A percentile compares a stretch with the other conserved stretches of the same genome.
These are phyloP conservation scores for Leccinum subrobustum DNA, from an alignment of 1,284 basidiomycete species.

Conservation along the genomic window DNA sequence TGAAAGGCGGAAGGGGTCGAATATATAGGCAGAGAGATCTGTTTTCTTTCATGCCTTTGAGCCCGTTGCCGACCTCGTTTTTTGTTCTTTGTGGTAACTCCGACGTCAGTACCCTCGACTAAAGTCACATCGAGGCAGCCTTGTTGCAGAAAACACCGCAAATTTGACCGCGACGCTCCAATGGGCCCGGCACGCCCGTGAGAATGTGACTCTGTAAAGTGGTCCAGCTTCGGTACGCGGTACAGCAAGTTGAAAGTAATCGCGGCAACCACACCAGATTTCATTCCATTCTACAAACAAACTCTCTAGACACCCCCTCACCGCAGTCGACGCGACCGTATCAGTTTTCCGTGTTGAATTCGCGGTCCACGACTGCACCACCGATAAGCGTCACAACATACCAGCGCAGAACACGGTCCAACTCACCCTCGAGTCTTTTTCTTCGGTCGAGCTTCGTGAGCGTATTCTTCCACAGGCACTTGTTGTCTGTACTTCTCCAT, in stretches of 20 bases:
- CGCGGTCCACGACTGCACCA: slow-evolving; percentile 54
- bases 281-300: slow-evolving; percentile 5
- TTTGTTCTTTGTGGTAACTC: slow-evolving; percentile 41
- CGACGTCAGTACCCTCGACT: slow-evolving; percentile 35
- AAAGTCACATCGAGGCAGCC: slow-evolving; percentile 36
- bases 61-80: slow-evolving; percentile 41
- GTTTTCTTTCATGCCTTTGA: slow-evolving; percentile 39
- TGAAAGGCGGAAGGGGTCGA: slow-evolving; percentile 19
- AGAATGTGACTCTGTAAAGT: slow-evolving; percentile 31
- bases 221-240: slow-evolving; percentile 6
- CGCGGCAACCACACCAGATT: slow-evolving; percentile 11
- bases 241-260: slow-evolving; percentile 18
- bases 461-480: slow-evolving; percentile 54
- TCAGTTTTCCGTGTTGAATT: slow-evolving; percentile 73
- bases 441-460: slow-evolving; percentile 60
- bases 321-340: slow-evolving; percentile 56
- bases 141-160: slow-evolving; percentile 29
- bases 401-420: slow-evolving; percentile 4
- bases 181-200: slow-evolving; percentile 22
- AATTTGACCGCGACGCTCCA: slow-evolving; percentile 18
- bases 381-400: slow-evolving; percentile 1
- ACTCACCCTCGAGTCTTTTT: slow-evolving; percentile 78
- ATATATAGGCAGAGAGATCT: slow-evolving; percentile 33
- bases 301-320: slow-evolving; percentile 20
- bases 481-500: slow-evolving; percentile 75